phyloP scores from a whole-genome alignment of 495 filamentous ascomycete genomes.

The Thozetella sp. region DNA sequence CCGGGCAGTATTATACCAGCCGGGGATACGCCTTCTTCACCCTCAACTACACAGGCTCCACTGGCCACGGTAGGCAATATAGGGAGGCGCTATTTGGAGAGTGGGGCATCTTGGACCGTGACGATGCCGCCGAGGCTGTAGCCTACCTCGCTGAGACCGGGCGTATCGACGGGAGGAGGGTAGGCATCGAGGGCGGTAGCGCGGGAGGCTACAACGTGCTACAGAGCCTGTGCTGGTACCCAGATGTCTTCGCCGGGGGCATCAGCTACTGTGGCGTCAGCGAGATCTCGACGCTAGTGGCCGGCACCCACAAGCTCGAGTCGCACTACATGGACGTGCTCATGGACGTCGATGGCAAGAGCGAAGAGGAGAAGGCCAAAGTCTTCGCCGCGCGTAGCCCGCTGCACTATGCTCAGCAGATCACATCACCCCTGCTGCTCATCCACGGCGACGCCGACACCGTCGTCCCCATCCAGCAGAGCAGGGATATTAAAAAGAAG shows the following conservation, averaged over 20 bases:
- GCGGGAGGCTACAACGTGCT: constrained; percentile 52
- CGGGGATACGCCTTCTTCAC: constrained; percentile 49
- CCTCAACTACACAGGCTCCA: constrained; percentile 52
- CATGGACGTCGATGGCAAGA: constrained; percentile 25
- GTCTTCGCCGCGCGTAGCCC: constrained; percentile 41
- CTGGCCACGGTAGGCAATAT: constrained; percentile 49
- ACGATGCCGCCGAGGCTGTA: constrained; percentile 44
- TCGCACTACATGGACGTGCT: constrained; percentile 44
- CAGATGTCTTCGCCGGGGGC: constrained; percentile 36
- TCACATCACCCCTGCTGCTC: constrained; percentile 44
- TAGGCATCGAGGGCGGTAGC: constrained; percentile 47
- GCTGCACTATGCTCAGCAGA: constrained; percentile 42
- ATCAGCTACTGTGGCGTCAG: constrained; percentile 46
- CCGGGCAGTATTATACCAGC: constrained; percentile 50
- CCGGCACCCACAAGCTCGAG: constrained; percentile 55
- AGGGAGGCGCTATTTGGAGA: constrained; percentile 40
- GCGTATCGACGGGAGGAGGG: constrained; percentile 31
- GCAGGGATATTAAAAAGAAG: constrained; percentile 39
- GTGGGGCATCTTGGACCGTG: constrained; percentile 45
- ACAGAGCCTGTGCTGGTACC: constrained; percentile 31
- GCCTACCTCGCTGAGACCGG: constrained; percentile 33
- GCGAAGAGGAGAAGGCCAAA: constrained; percentile 33
- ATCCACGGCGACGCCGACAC: constrained; percentile 48
- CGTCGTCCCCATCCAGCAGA: constrained; percentile 49
- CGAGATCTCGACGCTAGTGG: constrained; percentile 38